Evolutionary conservation across 2,329 filamentous ascomycete species (phyloP), one percentile per base, ranked within the genome.

Genomic region (Trichoderma citrinoviride): DNA sequence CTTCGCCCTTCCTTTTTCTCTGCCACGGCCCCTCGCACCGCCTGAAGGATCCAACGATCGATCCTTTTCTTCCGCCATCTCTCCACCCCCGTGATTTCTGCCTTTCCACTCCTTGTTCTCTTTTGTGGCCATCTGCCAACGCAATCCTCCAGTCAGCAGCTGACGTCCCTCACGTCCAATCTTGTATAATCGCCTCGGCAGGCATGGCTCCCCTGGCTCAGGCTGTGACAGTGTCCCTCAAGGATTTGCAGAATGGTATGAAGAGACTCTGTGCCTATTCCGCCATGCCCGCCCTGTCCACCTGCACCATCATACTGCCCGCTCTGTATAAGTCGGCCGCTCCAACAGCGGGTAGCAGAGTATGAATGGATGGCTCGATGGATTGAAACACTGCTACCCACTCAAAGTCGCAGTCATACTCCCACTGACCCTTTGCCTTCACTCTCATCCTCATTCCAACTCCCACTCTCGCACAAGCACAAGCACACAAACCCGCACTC

Each of bases 141-240:
- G 14, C 56, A 33, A 23, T 62, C 60, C 41, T 54, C 50, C 40
- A 12, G 60, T 62, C 60, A 54, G 60, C 50, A 62, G n/a, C 47
- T 62, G 57, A 46, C 58, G 12, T 29, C 58, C 54, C 29, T 40
- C 15, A 19, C 8, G 37, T 49, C 43, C 23, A 33, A 12, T n/a
- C 27, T 27, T n/a, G 23, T 44, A 19, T 25, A 40, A 19, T 27
- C 21, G 33, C 43, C 21, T 52, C 46, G 29, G 29, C n/a, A 61
- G 29, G 29, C n/a, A 61, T 61, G 82, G 76, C 79, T 17, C 75
- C 79, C 54, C 74, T 80, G 67, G 84, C 84, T 7, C 79, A 86
- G 65, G 82, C 85, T 25, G 82, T 87, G 15, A 85, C 85, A 0
- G 85, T 89, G 19, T 87, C 85, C 47, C 77, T 89, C n/a, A 73